phyloP scores from a whole-genome alignment of 257 asterid species.

The Thymus quinquecostatus region DNA sequence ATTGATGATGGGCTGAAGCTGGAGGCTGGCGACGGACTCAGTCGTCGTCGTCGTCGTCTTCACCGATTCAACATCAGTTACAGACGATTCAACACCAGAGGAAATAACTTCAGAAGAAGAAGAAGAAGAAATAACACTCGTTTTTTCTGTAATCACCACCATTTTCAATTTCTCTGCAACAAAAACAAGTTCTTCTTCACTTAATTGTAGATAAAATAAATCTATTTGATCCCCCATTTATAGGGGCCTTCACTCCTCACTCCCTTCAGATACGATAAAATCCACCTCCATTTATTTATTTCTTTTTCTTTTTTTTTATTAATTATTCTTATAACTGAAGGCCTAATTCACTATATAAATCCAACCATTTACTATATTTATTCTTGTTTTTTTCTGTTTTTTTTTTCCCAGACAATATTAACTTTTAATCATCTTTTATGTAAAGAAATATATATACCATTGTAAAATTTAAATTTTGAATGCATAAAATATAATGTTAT shows the following conservation, averaged over 20 bases:
- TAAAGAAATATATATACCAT: too few species aligned
- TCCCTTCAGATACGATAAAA: background rate
- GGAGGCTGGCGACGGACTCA: conserved; percentile 13
- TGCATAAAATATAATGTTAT: too few species aligned
- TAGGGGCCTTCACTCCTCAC: background rate
- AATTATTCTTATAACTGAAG: background rate
- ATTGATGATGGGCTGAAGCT: conserved; percentile 34
- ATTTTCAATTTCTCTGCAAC: too few species aligned
- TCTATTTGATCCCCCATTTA: conserved; percentile 5
- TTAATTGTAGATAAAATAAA: too few species aligned
- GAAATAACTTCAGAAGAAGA: too few species aligned
- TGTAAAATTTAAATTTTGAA: too few species aligned
- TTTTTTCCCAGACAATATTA: background rate
- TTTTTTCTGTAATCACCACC: too few species aligned
- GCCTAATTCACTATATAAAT: too few species aligned
- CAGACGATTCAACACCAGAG: background rate
- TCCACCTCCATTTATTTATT: background rate
- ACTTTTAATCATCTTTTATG: background rate
- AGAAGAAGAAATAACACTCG: background rate
- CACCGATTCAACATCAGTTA: background rate
- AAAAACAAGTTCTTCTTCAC: too few species aligned
- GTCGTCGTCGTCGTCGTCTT: background rate
- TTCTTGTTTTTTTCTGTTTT: background rate
- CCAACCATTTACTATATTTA: too few species aligned
- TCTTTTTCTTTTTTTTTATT: background rate